Conservation (phyloP, 129 eudicot species). For the Pseudognaphalium luteoalbum region DNA sequence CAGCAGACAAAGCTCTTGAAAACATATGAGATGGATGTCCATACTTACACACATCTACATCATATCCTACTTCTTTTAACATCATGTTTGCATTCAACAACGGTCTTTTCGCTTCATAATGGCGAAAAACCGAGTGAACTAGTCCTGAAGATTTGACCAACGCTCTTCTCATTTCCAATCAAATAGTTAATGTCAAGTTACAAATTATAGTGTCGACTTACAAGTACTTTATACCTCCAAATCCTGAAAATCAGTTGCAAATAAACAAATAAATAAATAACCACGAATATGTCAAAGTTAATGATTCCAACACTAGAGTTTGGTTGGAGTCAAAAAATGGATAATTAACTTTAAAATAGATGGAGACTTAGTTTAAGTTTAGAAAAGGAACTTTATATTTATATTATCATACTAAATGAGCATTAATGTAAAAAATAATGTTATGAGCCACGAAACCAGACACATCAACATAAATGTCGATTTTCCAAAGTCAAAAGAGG, state of each 20-base stretch:
- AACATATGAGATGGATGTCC: conserved; percentile 34
- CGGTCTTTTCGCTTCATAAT: conserved; percentile 25
- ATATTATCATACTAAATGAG: not conserved
- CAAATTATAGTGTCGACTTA: not conserved
- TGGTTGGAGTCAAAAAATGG: conserved; percentile 10
- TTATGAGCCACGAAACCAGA: not conserved
- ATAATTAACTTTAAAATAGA: conserved; percentile 15
- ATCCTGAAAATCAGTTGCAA: conserved; percentile 30
- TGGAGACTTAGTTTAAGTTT: not conserved
- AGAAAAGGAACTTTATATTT: not conserved
- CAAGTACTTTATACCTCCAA: conserved; percentile 6
- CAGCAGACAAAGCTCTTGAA: conserved; percentile 47
- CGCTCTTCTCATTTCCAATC: conserved; percentile 47
- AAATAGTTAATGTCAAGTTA: conserved; percentile 12
- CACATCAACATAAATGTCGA: not conserved
- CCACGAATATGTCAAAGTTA: conserved; percentile 15
- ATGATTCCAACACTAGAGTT: conserved; percentile 18
- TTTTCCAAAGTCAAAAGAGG: conserved; percentile 14
- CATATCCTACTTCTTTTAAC: conserved; percentile 19
- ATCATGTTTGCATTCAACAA: conserved; percentile 17
- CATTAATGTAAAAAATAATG: not conserved
- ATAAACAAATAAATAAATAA: conserved; percentile 17
- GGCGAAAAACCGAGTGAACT: conserved; percentile 34
- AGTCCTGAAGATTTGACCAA: conserved; percentile 38
- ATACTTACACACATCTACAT: conserved; percentile 12